Evolutionary conservation across 192 early-diverging fungal species (phyloP), one percentile per base, ranked within the genome.

Genomic region (Funneliformis mosseae): DNA sequence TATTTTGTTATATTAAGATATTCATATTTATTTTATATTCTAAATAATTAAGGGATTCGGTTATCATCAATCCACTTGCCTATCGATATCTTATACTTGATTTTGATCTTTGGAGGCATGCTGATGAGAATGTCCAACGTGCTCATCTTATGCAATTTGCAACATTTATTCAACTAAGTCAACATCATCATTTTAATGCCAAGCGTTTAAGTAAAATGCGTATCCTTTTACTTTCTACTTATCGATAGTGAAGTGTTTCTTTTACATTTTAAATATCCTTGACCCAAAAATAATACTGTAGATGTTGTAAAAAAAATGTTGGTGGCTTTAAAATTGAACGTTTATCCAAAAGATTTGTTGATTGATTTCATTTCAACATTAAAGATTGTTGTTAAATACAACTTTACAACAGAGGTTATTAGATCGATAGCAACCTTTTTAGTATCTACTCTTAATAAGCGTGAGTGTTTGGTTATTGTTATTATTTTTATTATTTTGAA

Each of bases 21-120:
- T 11, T 59, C 77, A 84, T 2, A 46, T 42, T 76, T 23, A 23
- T 14, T 76, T 60, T 50, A 79, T n/a, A n/a, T 18, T 25, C 50
- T n/a, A n/a, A 25, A 11, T 28, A 14, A 3, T n/a, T 66, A 38
- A 91, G 90, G 6, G 90, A 93, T 63, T 90, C 92, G 25, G 87
- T 91, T 1, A 89, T 93, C 41, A 87, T 84, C 4, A 93, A 93
- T 80, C 87, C 89, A 18, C 83, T 89, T 50, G 92, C 91, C 2
- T 92, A 91, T 78, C 81, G 90, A 14, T 88, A 86, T 55, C 64
- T 94, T 8, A 87, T 92, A 77, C 75, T 94, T 72, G 90, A 94
- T 43, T 88, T 93, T 83, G 92, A 93, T 68, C 82, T 94, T 6
- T 94, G 92, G 92, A 85, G 86, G 71, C 86, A 85, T 74, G 85